Base-by-base conservation (phyloP, 2,329 filamentous ascomycete genomes). In the Colletotrichum caudatum region DNA sequence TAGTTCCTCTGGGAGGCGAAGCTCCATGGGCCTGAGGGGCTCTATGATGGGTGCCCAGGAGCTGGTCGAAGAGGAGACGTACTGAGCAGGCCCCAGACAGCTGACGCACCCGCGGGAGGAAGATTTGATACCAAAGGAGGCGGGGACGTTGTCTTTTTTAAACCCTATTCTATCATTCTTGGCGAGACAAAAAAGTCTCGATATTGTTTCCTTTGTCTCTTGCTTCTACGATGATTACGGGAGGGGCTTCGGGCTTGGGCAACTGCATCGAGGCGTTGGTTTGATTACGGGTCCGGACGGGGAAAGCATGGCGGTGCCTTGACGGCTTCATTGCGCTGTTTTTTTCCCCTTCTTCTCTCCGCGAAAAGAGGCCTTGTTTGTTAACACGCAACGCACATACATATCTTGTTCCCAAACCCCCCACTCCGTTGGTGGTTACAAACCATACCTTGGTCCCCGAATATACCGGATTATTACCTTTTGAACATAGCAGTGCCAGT, bases 11-110 rank as follows among this genome's bases (percentile, higher is more conserved):
- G 66, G 70, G 18, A 71, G 69, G 6, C 81, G 82, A 71, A 82
- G 84, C 74, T 83, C 81, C 53, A 85, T 82, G 59, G 65, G 65
- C 60, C 41, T 72, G 53, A 64, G 65, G 60, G 69, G 65, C 29
- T 72, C 69, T 9, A 50, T 66, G 39, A 37, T 77, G 77, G 64
- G 80, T 80, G 51, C 76, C 79, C 57, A 81, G 80, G 75, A 85
- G 81, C 75, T 88, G 67, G 81, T 82, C 71, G 87, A 88, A 71
- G 87, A 86, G 66, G 87, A 89, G 82, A 88, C 87, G 11, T 89
- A 88, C 74, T 88, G 78, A 80, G 23, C 29, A 37, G 26, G 48
- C n/a, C n/a, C 37, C 44, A 12, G 51, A 44, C 44, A 48, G 51
- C 16, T 20, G 26, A 6, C n/a, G 26, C 20, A 35, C 54, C 11